Conservation (phyloP, 371 early-diverging fungal species). For the Blakeslea trispora region DNA sequence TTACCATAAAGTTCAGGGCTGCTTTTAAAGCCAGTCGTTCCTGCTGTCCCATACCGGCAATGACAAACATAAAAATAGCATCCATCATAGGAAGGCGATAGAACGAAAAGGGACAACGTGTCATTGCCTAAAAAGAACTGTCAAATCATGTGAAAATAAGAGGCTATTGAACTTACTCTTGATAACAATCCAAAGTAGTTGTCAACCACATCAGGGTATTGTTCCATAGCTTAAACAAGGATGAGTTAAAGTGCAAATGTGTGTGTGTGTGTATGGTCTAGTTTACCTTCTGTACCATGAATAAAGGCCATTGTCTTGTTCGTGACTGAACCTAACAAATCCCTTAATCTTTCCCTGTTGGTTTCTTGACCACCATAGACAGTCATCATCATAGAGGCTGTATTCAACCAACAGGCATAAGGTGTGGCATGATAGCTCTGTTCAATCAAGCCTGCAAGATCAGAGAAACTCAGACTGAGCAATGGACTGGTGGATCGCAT, state of each 20-base stretch:
- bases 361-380: slow-evolving; percentile 57
- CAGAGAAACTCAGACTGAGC: slow-evolving; percentile 44
- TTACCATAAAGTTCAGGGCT: slow-evolving; percentile 61
- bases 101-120: slow-evolving; percentile 57
- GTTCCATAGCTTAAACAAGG: slow-evolving; percentile 59
- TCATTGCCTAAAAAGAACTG: slow-evolving; percentile 40
- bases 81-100: slow-evolving; percentile 58
- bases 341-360: slow-evolving; percentile 37
- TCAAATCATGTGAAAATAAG: neutral
- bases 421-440: slow-evolving; percentile 44
- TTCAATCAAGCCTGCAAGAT: slow-evolving; percentile 37
- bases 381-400: slow-evolving; percentile 53
- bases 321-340: slow-evolving; percentile 44
- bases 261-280: no score
- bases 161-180: slow-evolving; percentile 33
- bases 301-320: slow-evolving; percentile 55
- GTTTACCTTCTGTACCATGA: slow-evolving; percentile 53
- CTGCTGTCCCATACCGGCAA: slow-evolving; percentile 61
- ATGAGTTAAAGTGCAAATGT: no score
- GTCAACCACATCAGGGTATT: slow-evolving; percentile 37
- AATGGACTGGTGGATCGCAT: slow-evolving; percentile 54
- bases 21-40: slow-evolving; percentile 66
- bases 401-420: slow-evolving; percentile 60
- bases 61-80: slow-evolving; percentile 50
- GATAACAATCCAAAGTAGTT: slow-evolving; percentile 58